Evolutionary conservation across 139 green algal species (phyloP).

Genomic region (Picochlorum sp.): DNA sequence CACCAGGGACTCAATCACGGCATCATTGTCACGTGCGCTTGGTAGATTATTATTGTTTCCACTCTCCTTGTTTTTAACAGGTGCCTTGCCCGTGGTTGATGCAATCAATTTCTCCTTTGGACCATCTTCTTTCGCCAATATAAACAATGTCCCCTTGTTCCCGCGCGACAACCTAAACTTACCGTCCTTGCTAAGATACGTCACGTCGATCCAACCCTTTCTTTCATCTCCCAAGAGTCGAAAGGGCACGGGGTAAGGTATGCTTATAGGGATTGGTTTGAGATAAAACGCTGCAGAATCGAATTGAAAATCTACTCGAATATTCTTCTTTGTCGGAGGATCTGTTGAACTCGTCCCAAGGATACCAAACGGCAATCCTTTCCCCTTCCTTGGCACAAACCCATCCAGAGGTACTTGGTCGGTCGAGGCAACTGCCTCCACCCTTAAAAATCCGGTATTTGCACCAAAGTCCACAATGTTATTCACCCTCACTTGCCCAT

Average conservation of each 20-base stretch:
- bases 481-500: conserved; percentile 31
- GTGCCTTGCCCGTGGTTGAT: conserved; percentile 12
- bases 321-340: conserved; percentile 34
- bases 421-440: conserved; percentile 70
- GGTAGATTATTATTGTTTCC: conserved; percentile 8
- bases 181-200: conserved; percentile 55
- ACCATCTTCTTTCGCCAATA: conserved; percentile 37
- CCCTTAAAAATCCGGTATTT: conserved; percentile 43
- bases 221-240: conserved; percentile 82
- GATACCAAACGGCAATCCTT: conserved; percentile 67
- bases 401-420: conserved; percentile 40
- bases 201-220: conserved; percentile 86
- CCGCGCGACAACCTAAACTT: conserved; percentile 60
- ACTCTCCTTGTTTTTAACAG: conserved; percentile 26
- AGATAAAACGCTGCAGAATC: conserved; percentile 78
- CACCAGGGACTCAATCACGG: conserved; percentile 16
- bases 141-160: conserved; percentile 75
- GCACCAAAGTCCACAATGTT: conserved; percentile 79
- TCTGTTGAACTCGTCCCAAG: conserved; percentile 59
- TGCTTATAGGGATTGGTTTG: conserved; percentile 63
- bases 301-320: conserved; percentile 83
- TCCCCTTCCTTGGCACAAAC: conserved; percentile 55
- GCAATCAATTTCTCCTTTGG: conserved; percentile 36
- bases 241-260: conserved; percentile 97
- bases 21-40: conserved; percentile 8